phyloP scores from a whole-genome alignment of 371 early-diverging fungal species.

The Lichtheimia ramosa region DNA sequence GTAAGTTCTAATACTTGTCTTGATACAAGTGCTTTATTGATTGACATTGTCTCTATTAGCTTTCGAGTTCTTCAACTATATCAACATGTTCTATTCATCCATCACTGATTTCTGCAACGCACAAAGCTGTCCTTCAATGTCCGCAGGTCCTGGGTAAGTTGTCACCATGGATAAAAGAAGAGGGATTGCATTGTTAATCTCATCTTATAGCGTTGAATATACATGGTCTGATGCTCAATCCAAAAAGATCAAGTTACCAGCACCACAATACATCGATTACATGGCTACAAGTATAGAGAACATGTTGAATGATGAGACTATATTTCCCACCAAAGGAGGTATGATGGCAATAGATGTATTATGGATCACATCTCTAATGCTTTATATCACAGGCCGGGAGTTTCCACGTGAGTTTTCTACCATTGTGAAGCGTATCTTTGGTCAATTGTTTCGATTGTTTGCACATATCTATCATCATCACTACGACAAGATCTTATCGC shows the following conservation, averaged over 20 bases:
- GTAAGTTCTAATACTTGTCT: conserved; percentile 44
- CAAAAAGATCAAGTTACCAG: conserved; percentile 81
- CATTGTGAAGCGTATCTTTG: conserved; percentile 71
- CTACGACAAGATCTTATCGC: conserved; percentile 80
- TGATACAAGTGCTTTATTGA: no score
- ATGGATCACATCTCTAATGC: not conserved
- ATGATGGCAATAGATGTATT: conserved; percentile 2
- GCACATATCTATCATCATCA: conserved; percentile 95
- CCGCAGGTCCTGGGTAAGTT: conserved; percentile 78
- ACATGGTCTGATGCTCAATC: conserved; percentile 89
- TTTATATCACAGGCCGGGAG: conserved; percentile 50
- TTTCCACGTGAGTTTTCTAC: conserved; percentile 82
- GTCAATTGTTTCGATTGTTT: conserved; percentile 87
- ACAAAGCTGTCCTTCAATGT: conserved; percentile 83
- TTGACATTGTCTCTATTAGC: conserved; percentile 37
- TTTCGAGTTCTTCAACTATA: conserved; percentile 93
- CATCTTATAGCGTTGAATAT: conserved; percentile 71
- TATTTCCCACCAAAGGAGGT: conserved; percentile 82
- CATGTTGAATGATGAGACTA: conserved; percentile 79
- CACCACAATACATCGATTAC: conserved; percentile 94
- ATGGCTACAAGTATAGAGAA: conserved; percentile 90
- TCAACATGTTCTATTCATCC: conserved; percentile 90
- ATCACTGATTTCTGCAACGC: conserved; percentile 90
- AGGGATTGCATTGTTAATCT: not conserved
- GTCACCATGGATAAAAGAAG: not conserved